These are phyloP conservation scores for Brasenia schreberi DNA, from an alignment of 164 flowering plant species.

Conservation along the genomic window DNA sequence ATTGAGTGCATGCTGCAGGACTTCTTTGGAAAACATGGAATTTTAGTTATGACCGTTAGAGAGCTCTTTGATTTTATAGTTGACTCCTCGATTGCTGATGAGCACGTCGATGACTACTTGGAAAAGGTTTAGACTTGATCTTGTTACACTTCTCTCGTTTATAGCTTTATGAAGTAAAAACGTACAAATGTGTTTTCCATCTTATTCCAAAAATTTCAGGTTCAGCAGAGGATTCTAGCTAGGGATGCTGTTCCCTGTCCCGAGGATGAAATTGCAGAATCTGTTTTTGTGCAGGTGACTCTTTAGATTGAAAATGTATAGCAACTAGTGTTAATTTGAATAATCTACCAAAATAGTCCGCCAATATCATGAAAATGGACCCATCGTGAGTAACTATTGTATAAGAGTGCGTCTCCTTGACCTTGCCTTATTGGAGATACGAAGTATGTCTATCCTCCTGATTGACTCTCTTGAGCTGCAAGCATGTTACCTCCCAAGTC, in stretches of 20 bases:
- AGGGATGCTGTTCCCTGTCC: constrained; percentile 47
- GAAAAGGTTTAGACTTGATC: constrained; percentile 44
- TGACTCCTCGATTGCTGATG: constrained; percentile 71
- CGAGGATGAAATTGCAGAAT: constrained; percentile 90
- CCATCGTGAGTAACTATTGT: no score
- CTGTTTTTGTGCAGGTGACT: constrained; percentile 76
- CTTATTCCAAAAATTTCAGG: constrained; percentile 25
- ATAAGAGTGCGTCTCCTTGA: no score
- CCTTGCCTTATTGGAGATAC: no score
- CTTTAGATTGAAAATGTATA: neutral
- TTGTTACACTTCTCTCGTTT: no score
- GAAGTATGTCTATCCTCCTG: no score
- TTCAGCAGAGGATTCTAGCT: constrained; percentile 57
- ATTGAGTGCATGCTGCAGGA: constrained; percentile 39
- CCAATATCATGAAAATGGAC: no score
- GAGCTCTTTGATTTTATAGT: constrained; percentile 94
- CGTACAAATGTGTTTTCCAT: no score
- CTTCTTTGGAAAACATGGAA: constrained; percentile 80
- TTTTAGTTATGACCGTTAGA: constrained; percentile 85
- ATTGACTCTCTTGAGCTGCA: no score
- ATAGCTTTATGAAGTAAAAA: no score
- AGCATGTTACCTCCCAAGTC: no score
- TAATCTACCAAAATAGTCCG: neutral
- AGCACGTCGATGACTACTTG: constrained; percentile 65
- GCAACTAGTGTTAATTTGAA: no score